phyloP scores from a whole-genome alignment of 805 yeast genomes.

The Debaryomyces prosopidis region DNA sequence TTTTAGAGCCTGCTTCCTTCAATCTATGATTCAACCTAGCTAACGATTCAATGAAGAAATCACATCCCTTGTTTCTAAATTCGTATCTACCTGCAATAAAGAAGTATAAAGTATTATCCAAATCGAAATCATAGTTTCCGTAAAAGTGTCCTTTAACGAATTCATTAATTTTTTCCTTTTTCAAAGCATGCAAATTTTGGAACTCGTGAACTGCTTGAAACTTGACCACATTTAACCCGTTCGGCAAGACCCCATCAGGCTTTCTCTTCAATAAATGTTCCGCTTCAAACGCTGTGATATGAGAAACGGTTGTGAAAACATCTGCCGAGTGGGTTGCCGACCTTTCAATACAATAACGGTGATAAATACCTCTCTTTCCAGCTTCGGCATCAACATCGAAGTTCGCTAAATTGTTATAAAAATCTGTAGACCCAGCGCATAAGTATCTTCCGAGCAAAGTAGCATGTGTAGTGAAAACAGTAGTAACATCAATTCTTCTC shows the following conservation, averaged over 20 bases:
- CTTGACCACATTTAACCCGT: conserved; percentile 92
- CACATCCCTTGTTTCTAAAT: conserved; percentile 95
- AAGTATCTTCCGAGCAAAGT: conserved; percentile 91
- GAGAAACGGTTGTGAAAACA: conserved; percentile 96
- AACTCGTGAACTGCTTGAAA: conserved; percentile 98
- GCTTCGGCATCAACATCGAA: conserved; percentile 98
- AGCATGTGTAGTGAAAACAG: conserved; percentile 97
- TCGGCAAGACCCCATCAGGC: conserved; percentile 97
- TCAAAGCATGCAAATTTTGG: conserved; percentile 90
- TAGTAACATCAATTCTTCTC: conserved; percentile 88
- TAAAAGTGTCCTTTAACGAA: conserved; percentile 96
- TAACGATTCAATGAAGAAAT: conserved; percentile 86
- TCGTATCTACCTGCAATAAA: conserved; percentile 98
- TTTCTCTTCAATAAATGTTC: conserved; percentile 91
- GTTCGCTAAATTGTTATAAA: conserved; percentile 82
- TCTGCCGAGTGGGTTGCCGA: conserved; percentile 96
- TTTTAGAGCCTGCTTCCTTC: conserved; percentile 77
- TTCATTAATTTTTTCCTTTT: conserved; percentile 90
- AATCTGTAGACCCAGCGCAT: conserved; percentile 96
- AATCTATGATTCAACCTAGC: conserved; percentile 89
- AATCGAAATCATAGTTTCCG: conserved; percentile 92
- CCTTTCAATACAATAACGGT: conserved; percentile 93
- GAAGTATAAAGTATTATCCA: conserved; percentile 90
- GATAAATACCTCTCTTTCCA: conserved; percentile 96
- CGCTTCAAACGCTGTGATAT: conserved; percentile 94